Evolutionary conservation across 2,329 filamentous ascomycete species (phyloP).

Genomic region (Emergomyces pasteurianus): DNA sequence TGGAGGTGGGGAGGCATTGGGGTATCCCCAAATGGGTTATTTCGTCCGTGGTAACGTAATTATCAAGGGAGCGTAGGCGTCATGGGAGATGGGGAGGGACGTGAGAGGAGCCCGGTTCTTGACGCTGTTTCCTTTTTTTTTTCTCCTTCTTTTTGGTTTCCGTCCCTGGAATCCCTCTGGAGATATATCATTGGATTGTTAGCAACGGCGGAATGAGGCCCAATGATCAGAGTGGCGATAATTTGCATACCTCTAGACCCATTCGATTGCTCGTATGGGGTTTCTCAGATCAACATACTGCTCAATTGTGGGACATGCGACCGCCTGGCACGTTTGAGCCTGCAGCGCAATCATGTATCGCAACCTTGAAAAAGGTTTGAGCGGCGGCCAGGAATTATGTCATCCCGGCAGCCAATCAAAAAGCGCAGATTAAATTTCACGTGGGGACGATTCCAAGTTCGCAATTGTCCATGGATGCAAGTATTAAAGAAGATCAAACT

Average conservation of each 20-base stretch:
- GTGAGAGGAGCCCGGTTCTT: neutral
- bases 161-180: neutral
- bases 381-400: neutral
- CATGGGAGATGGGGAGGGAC: neutral
- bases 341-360: neutral
- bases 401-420: neutral
- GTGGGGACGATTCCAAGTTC: too few relatives aligned
- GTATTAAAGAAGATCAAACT: too few relatives aligned
- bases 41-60: neutral
- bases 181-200: neutral
- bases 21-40: neutral
- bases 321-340: neutral
- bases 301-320: constrained; percentile 10
- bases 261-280: constrained; percentile 3
- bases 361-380: neutral
- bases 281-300: neutral
- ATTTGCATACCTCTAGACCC: neutral
- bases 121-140: neutral
- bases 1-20: constrained; percentile 75
- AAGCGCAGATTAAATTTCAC: neutral
- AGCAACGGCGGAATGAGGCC: neutral
- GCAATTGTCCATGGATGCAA: too few relatives aligned
- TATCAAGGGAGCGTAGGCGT: neutral
- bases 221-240: neutral
- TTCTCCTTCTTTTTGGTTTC: neutral